Conservation (phyloP, 2,329 filamentous ascomycete genomes). For the Talaromyces sp. region DNA sequence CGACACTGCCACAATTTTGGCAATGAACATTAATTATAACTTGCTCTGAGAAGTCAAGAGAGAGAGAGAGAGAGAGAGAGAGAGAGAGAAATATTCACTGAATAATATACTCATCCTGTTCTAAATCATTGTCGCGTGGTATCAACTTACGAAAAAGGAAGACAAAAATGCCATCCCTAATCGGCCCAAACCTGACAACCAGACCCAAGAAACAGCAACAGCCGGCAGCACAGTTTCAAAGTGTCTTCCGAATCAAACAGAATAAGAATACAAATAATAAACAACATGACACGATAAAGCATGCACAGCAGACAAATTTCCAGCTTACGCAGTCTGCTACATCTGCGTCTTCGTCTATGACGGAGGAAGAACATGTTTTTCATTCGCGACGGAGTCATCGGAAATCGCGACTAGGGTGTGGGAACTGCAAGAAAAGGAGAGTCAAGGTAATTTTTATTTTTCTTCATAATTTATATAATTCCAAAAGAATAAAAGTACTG, state of each 20-base stretch:
- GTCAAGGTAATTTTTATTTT: constrained; percentile 7
- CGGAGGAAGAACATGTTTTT: background rate
- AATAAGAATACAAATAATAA: background rate
- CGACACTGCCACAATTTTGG: background rate
- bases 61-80: background rate
- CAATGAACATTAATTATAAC: background rate
- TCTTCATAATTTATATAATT: background rate
- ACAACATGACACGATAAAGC: background rate
- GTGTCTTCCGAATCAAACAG: background rate
- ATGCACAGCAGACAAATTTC: background rate
- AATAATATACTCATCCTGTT: background rate
- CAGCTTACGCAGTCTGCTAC: background rate
- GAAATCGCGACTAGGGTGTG: constrained; percentile 12
- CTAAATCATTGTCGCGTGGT: background rate
- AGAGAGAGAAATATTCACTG: background rate
- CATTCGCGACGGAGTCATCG: constrained; percentile 10
- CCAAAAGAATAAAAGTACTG: background rate
- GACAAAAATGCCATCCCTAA: background rate
- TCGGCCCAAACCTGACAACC: background rate
- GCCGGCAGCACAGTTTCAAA: background rate
- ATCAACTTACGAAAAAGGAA: background rate
- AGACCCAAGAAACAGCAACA: background rate
- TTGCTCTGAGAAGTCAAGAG: background rate
- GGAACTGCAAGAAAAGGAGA: constrained; percentile 12
- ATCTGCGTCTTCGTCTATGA: background rate